These are phyloP conservation scores for Gynandropsis gynandra DNA, from an alignment of 345 rosid species.

Conservation along the genomic window DNA sequence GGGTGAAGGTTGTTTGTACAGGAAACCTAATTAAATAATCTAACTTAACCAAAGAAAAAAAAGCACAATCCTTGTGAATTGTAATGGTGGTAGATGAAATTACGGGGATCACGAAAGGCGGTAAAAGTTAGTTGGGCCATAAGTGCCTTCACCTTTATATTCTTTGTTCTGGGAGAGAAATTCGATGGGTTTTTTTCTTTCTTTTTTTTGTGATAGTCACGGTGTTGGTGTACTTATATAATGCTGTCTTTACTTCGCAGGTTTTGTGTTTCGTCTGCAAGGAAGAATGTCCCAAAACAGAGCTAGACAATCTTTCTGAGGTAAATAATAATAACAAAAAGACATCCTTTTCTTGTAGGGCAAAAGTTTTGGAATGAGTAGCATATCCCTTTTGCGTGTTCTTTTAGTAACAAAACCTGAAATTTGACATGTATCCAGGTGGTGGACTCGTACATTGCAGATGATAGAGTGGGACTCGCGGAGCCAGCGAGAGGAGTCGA, in stretches of 20 bases:
- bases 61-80: neutral
- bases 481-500: conserved; percentile 74
- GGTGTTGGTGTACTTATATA: neutral
- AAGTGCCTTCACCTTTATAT: neutral
- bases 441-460: conserved; percentile 49
- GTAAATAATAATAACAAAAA: conserved; percentile 26
- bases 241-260: conserved; percentile 31
- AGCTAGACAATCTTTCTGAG: conserved; percentile 45
- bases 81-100: neutral
- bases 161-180: too few species aligned
- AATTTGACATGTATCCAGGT: conserved; percentile 34
- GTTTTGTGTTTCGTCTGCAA: conserved; percentile 50
- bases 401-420: neutral
- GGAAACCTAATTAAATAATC: too few species aligned
- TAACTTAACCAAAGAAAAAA: neutral
- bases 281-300: conserved; percentile 45
- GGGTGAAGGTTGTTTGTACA: too few species aligned
- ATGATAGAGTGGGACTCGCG: conserved; percentile 68
- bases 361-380: neutral
- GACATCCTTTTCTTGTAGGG: neutral
- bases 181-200: too few species aligned
- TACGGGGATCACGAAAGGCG: too few species aligned
- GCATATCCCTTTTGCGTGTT: neutral
- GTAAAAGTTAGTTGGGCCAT: too few species aligned
- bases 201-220: neutral